Base-by-base conservation (phyloP, 441 rosid species). In the Flueggea neowawraea region DNA sequence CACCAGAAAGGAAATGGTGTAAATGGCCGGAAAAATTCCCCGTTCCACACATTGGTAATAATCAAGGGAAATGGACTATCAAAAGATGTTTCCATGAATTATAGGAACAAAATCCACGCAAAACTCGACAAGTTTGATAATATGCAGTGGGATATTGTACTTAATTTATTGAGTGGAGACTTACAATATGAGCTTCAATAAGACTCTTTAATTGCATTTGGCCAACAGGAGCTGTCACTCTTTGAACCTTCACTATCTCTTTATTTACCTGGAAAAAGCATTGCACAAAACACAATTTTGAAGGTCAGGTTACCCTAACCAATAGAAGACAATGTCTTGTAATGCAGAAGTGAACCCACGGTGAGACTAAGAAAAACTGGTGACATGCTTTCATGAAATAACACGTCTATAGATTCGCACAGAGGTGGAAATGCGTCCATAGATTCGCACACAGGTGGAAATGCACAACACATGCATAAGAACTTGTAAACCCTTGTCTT, bases 181-280 rank as follows among this genome's bases (percentile, higher is more conserved):
- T 95, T 85, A 91, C 98, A 32, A 89, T 95, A 62, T 95, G 98
- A 33, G 98, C 82, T 80, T 88, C 93, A 14, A 95, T 88, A 62
- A 95, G 92, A 75, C 77, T 89, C 81, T 88, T 91, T 10, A 95
- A 84, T 74, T 95, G 99, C 84, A 86, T 80, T 77, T 91, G 98
- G 22, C 99, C 99, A 69, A 90, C 99, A 66, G 98, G 91, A 1
- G 99, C 98, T 17, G 86, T 85, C 59, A 91, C 93, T 75, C 96
- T 84, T 71, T 95, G 98, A 52, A 86, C 80, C 87, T 89, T 91
- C 78, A 91, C 97, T 61, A 91, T 95, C 81, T 95, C 97, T 73
- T 77, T 83, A 69, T 95, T 95, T 14, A 91, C 75, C 99, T 95
- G 83, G 67, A 22, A 22, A 22, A 22, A 22, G 28, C 28, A 22